These are phyloP conservation scores for Botrytis byssoidea DNA, from an alignment of 2,329 filamentous ascomycete genomes.

Conservation along the genomic window DNA sequence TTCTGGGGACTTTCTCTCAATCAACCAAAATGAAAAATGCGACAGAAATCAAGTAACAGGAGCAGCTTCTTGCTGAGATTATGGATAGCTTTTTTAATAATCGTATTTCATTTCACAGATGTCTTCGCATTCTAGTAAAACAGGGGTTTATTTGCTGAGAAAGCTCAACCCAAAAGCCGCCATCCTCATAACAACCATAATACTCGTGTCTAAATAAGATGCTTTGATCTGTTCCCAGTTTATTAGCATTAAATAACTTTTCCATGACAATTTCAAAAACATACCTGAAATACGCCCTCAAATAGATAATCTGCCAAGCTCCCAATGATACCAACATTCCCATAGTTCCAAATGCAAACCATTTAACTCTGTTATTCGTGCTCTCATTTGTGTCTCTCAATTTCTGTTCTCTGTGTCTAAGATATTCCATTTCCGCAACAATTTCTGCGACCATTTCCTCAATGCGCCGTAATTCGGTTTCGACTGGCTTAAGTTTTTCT, in stretches of 20 bases:
- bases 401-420: conserved; percentile 86
- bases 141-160: conserved; percentile 28
- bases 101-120: conserved; percentile 32
- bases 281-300: conserved; percentile 92
- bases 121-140: conserved; percentile 35
- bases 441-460: conserved; percentile 89
- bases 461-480: conserved; percentile 88
- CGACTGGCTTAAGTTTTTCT: conserved; percentile 96
- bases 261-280: conserved; percentile 28
- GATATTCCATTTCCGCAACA: conserved; percentile 93
- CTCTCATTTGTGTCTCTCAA: conserved; percentile 98
- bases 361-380: conserved; percentile 97
- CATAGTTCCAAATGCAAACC: conserved; percentile 94
- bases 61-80: not conserved
- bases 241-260: conserved; percentile 25
- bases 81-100: not conserved
- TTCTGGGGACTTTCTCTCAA: not conserved
- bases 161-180: conserved; percentile 19
- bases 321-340: conserved; percentile 85
- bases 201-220: conserved; percentile 56
- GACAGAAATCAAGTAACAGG: not conserved
- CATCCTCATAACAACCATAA: conserved; percentile 12
- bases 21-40: not conserved
- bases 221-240: conserved; percentile 55
- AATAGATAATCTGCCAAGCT: conserved; percentile 96